Evolutionary conservation across 2,329 filamentous ascomycete genomes (phyloP), one percentile per base, ranked within the genome.

Genomic region (Paecilomyces formosus): DNA sequence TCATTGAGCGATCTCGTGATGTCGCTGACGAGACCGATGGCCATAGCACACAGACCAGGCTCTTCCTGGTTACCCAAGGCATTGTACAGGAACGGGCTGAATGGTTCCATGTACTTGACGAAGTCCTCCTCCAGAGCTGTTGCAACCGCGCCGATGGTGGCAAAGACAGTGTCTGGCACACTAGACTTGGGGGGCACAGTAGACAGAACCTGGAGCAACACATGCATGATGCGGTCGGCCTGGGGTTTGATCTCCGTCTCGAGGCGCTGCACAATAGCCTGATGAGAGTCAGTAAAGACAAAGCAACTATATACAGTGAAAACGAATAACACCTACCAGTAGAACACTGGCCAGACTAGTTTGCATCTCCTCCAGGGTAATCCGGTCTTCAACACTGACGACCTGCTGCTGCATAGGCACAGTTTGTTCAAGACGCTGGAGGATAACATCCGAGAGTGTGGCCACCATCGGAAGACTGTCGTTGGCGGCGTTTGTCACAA

Each of bases 331-430:
- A 62, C 74, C 64, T 69, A 78, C 75, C 77, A 97, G 87, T 55
- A 97, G 81, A 49, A 97, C 94, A 57, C 90, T 95, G 74, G 88
- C 88, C 69, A 99, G 82, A 74, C 92, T 97, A 55, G 92, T 97
- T 79, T 97, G 94, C 85, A 99, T 96, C 76, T 99, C 94, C 73
- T 97, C 92, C 3, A 99, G 83, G 4, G 90, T 95, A 64, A 97
- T 91, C 75, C 88, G 93, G 77, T 99, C 94, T 76, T 99, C 94
- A 28, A 97, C 90, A 71, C 92, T 97, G 66, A 97, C 92, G 60
- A 97, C 91, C 78, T 99, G 94, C 66, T 85, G 82, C 75, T 96
- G 92, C 77, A 99, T 86, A 33, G 88, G 87, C 57, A 97, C 81
- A 0, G 94, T 97, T 74, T 91, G 89, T 77, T 96, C 90, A 28